These are phyloP conservation scores for Meyerozyma elateridarum DNA, from an alignment of 1,139 yeast species.

Conservation along the genomic window DNA sequence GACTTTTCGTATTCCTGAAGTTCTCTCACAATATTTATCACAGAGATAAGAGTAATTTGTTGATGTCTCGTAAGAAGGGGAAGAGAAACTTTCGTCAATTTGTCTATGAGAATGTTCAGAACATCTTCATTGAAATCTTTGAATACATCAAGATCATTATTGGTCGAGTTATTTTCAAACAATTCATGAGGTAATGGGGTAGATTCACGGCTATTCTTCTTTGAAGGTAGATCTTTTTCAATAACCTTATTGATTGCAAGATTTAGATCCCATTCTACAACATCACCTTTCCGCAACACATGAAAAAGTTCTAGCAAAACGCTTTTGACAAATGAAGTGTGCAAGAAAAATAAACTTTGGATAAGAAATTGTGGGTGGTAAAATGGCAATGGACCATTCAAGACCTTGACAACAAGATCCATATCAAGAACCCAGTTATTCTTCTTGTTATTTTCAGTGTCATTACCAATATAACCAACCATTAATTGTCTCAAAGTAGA, in stretches of 20 bases:
- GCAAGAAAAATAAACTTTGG: slow-evolving; percentile 67
- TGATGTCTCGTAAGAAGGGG: slow-evolving; percentile 90
- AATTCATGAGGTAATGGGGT: slow-evolving; percentile 6
- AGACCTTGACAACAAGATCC: slow-evolving; percentile 59
- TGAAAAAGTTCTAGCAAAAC: slow-evolving; percentile 53
- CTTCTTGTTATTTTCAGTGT: slow-evolving; percentile 25
- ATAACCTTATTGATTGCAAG: slow-evolving; percentile 22
- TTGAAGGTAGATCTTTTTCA: slow-evolving; percentile 5
- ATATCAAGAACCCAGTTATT: slow-evolving; percentile 23
- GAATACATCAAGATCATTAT: slow-evolving; percentile 34
- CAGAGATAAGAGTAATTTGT: slow-evolving; percentile 73
- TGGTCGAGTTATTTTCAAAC: slow-evolving; percentile 9
- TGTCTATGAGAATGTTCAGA: slow-evolving; percentile 50
- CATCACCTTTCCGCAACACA: slow-evolving; percentile 38
- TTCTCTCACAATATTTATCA: slow-evolving; percentile 58
- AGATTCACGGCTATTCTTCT: slow-evolving; percentile 7
- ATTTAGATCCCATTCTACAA: slow-evolving; percentile 33
- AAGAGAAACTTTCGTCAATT: slow-evolving; percentile 58
- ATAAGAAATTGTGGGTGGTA: slow-evolving; percentile 90
- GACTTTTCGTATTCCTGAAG: slow-evolving; percentile 44
- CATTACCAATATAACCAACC: slow-evolving; percentile 44
- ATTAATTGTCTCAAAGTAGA: slow-evolving; percentile 47
- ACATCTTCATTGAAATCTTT: slow-evolving; percentile 40
- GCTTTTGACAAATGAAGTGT: slow-evolving; percentile 50
- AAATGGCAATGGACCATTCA: slow-evolving; percentile 86